phyloP scores from a whole-genome alignment of 2,329 filamentous ascomycete species.

The Sclerotinia minor region DNA sequence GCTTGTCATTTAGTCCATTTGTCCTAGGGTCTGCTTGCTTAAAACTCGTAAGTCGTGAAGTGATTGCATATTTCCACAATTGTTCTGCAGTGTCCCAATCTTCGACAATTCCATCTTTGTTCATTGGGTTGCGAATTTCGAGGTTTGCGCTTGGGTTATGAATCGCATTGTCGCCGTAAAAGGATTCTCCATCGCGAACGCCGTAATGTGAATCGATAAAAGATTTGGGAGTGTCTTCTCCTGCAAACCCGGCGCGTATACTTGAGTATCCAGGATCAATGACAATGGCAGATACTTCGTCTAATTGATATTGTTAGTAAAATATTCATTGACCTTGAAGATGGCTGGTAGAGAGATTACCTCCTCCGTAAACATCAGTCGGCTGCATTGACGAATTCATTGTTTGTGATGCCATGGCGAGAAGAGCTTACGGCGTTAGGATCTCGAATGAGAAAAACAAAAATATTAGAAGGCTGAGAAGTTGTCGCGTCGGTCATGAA shows the following conservation, averaged over 20 bases:
- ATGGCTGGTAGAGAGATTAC: conserved; percentile 43
- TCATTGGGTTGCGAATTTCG: conserved; percentile 91
- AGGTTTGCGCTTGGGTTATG: conserved; percentile 72
- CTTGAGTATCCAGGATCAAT: conserved; percentile 92
- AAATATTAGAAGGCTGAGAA: not conserved
- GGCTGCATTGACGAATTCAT: conserved; percentile 57
- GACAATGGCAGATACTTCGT: conserved; percentile 95
- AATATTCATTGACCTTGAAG: not conserved
- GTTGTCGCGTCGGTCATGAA: conserved; percentile 25
- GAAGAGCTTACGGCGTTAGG: not conserved
- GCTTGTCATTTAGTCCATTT: conserved; percentile 75
- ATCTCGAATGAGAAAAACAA: not conserved
- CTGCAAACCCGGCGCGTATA: conserved; percentile 92
- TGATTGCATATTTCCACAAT: conserved; percentile 91
- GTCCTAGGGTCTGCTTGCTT: conserved; percentile 67
- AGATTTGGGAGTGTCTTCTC: conserved; percentile 95
- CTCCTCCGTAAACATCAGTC: conserved; percentile 64
- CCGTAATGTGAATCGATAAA: conserved; percentile 91
- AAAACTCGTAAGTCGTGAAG: conserved; percentile 79
- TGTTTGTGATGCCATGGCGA: conserved; percentile 57
- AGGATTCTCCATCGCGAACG: conserved; percentile 52
- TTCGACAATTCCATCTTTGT: conserved; percentile 83
- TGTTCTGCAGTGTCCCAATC: conserved; percentile 92
- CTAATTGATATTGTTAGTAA: conserved; percentile 49
- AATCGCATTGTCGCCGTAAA: conserved; percentile 91